phyloP scores from a whole-genome alignment of 805 yeast genomes.

The Candida ipomoeae region DNA sequence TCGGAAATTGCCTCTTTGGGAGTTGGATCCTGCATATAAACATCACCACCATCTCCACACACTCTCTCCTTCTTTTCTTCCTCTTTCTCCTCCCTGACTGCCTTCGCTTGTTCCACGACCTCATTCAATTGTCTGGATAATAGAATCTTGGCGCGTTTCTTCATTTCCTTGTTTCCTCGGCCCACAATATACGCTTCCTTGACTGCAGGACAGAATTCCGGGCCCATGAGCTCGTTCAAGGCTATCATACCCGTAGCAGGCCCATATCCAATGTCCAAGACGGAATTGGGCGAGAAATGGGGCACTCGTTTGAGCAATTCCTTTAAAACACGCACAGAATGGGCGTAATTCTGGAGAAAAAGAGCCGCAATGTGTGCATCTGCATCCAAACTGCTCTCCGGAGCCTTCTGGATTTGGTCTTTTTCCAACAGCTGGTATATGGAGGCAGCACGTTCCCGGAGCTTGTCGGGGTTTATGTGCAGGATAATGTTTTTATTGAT shows the following conservation, averaged over 20 bases:
- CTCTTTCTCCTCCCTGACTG: too few relatives aligned
- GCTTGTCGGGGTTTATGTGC: slow-evolving; percentile 55
- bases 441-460: slow-evolving; percentile 60
- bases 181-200: slow-evolving; percentile 77
- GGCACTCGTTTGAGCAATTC: slow-evolving; percentile 62
- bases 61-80: too few relatives aligned
- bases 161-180: slow-evolving; percentile 56
- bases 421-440: slow-evolving; percentile 49
- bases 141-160: slow-evolving; percentile 70
- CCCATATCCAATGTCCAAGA: slow-evolving; percentile 82
- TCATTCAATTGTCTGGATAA: slow-evolving; percentile 65
- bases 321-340: slow-evolving; percentile 56
- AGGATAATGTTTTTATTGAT: slow-evolving; percentile 63
- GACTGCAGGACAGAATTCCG: slow-evolving; percentile 51
- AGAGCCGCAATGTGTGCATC: slow-evolving; percentile 80
- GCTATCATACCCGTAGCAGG: slow-evolving; percentile 93
- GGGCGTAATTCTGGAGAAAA: slow-evolving; percentile 77
- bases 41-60: too few relatives aligned
- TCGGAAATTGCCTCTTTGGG: too few relatives aligned
- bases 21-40: too few relatives aligned
- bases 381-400: slow-evolving; percentile 45
- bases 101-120: background rate
- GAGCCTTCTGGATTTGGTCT: slow-evolving; percentile 51
- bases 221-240: slow-evolving; percentile 75
- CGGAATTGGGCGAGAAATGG: slow-evolving; percentile 57